phyloP scores from a whole-genome alignment of 495 filamentous ascomycete genomes.

The Monascus purpureus region DNA sequence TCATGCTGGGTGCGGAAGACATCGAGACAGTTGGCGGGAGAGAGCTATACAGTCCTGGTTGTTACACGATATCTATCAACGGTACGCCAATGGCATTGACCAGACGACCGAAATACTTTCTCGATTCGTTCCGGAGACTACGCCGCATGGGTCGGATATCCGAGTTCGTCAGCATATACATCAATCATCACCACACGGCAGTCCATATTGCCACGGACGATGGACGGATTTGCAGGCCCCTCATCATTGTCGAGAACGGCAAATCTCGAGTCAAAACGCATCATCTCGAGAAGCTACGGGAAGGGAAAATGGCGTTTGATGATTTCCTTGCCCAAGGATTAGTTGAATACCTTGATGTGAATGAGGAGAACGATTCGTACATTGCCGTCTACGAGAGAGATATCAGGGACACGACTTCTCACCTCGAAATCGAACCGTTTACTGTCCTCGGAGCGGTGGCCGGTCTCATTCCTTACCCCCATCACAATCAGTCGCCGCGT shows the following conservation, averaged over 20 bases:
- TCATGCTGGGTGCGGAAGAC: constrained; percentile 65
- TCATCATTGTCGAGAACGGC: constrained; percentile 84
- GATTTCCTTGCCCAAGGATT: constrained; percentile 80
- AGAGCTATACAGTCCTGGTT: constrained; percentile 69
- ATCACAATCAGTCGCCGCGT: constrained; percentile 97
- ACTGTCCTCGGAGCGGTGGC: constrained; percentile 96
- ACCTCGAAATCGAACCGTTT: constrained; percentile 95
- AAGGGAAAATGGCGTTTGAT: constrained; percentile 74
- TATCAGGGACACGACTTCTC: constrained; percentile 67
- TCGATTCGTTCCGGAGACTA: constrained; percentile 67
- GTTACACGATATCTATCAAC: constrained; percentile 87
- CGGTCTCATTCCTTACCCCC: constrained; percentile 91
- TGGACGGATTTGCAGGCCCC: constrained; percentile 84
- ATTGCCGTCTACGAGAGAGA: constrained; percentile 81
- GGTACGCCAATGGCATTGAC: constrained; percentile 83
- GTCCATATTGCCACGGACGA: constrained; percentile 96
- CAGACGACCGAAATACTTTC: constrained; percentile 66
- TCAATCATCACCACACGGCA: constrained; percentile 80
- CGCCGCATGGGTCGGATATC: constrained; percentile 80
- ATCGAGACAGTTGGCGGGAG: constrained; percentile 57
- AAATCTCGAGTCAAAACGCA: constrained; percentile 62
- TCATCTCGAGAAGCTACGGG: constrained; percentile 63
- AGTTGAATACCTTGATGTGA: constrained; percentile 93
- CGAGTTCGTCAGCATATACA: constrained; percentile 87
- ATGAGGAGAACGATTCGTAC: constrained; percentile 93